Evolutionary conservation across 768 basidiomycete genomes (phyloP).

Genomic region (Amanita inopinata): DNA sequence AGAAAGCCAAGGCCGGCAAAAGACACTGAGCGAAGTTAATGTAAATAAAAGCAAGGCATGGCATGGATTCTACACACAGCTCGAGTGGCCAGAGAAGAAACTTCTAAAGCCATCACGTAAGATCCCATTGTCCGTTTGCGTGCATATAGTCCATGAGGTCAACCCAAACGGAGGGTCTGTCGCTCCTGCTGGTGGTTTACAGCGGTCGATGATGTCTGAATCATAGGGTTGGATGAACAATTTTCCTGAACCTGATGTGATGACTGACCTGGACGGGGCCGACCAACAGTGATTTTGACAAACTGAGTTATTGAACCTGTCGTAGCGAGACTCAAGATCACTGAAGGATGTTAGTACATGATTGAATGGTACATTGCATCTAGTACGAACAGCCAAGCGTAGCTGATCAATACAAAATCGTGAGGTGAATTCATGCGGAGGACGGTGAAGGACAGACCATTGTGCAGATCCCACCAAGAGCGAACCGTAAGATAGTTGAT

Average conservation of each 20-base stretch:
- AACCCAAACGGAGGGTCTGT: constrained; percentile 65
- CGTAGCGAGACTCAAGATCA: constrained; percentile 52
- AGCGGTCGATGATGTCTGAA: constrained; percentile 64
- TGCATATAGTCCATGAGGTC: constrained; percentile 70
- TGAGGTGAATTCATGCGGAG: constrained; percentile 6
- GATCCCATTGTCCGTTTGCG: constrained; percentile 46
- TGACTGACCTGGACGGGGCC: constrained; percentile 70
- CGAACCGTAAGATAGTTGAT: constrained; percentile 66
- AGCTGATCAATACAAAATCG: constrained; percentile 18
- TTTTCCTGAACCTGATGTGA: neutral
- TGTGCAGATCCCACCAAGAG: constrained; percentile 88
- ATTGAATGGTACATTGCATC: neutral
- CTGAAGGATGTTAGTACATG: constrained; percentile 21
- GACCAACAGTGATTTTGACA: constrained; percentile 78
- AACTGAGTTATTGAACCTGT: constrained; percentile 81
- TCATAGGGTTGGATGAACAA: too few species aligned
- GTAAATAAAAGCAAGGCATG: neutral
- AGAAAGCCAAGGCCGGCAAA: constrained; percentile 92
- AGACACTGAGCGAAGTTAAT: constrained; percentile 44
- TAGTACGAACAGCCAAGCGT: constrained; percentile 30
- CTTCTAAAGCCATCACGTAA: constrained; percentile 84
- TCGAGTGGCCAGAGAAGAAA: constrained; percentile 89
- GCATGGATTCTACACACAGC: constrained; percentile 39
- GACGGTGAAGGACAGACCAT: constrained; percentile 28
- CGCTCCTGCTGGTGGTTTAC: constrained; percentile 57